Evolutionary conservation across 768 basidiomycete genomes (phyloP).

Genomic region (Daedaleopsis nitida): DNA sequence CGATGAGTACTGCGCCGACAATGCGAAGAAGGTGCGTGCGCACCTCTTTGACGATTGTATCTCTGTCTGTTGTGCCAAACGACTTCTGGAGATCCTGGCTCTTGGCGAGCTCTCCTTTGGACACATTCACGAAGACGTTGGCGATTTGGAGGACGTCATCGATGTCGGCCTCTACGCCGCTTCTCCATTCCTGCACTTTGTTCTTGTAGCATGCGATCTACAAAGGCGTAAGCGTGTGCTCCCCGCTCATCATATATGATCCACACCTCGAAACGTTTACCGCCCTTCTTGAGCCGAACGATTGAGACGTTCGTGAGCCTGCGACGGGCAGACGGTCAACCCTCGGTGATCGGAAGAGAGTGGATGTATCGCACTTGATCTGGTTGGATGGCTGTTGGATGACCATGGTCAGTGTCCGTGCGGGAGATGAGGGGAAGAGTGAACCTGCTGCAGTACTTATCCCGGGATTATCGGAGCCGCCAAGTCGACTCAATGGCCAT

Average conservation of each 20-base stretch:
- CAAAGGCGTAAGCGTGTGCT: not conserved
- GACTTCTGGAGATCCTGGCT: constrained; percentile 89
- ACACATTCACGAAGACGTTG: constrained; percentile 94
- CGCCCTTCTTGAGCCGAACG: constrained; percentile 94
- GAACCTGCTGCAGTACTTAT: too few species aligned
- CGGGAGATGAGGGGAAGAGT: not conserved
- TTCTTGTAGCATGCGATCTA: constrained; percentile 99
- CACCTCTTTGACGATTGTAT: constrained; percentile 83
- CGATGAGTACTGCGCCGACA: not conserved
- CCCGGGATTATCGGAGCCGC: constrained; percentile 14
- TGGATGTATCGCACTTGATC: constrained; percentile 63
- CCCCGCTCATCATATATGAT: too few species aligned
- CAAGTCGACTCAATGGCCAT: constrained; percentile 14
- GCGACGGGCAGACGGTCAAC: constrained; percentile 16
- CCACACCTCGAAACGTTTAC: constrained; percentile 92
- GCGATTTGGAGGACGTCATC: constrained; percentile 97
- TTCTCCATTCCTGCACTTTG: constrained; percentile 96
- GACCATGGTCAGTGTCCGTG: constrained; percentile 32
- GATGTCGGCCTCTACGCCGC: constrained; percentile 89
- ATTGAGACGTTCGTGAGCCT: constrained; percentile 97
- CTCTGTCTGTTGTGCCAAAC: constrained; percentile 75
- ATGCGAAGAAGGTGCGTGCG: not conserved
- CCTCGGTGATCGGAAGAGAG: constrained; percentile 12
- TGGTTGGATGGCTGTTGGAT: constrained; percentile 89
- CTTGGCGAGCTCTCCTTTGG: constrained; percentile 93